A percentile compares a stretch with the other conserved stretches of the same genome.
Conservation (phyloP, 352 stramenopile genomes). For the Nothophytophthora sp. region DNA sequence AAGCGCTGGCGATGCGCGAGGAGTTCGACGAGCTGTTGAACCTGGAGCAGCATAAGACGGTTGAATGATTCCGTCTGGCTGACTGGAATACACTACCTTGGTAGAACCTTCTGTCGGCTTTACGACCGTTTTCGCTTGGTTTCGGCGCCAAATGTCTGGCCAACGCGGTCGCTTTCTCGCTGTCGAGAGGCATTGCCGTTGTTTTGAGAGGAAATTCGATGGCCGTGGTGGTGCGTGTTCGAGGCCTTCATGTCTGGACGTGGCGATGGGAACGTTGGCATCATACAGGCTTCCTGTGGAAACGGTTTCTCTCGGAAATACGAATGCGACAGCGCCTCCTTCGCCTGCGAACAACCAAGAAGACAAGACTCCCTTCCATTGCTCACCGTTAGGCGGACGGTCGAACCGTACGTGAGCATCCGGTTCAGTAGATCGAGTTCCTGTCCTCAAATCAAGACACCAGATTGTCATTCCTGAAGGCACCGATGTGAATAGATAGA, state of each 20-base stretch:
- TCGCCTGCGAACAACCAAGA: constrained; percentile 26
- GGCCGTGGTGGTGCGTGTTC: background rate
- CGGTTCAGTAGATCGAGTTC: constrained; percentile 50
- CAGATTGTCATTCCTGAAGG: background rate
- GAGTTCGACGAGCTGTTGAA: too few species aligned
- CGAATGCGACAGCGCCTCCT: constrained; percentile 46
- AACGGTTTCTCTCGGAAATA: constrained; percentile 73
- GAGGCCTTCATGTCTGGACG: constrained; percentile 41
- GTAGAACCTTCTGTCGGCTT: too few species aligned
- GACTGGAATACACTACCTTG: too few species aligned
- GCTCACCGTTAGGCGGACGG: constrained; percentile 49
- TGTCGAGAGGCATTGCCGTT: background rate
- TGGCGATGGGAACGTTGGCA: constrained; percentile 65
- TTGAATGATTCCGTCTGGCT: too few species aligned
- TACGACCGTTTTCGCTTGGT: background rate
- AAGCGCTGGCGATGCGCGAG: too few species aligned
- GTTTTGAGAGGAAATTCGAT: too few species aligned
- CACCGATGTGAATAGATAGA: background rate
- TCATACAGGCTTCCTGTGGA: constrained; percentile 58
- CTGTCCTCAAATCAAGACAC: constrained; percentile 19
- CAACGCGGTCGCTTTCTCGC: constrained; percentile 1
- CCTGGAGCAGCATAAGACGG: too few species aligned
- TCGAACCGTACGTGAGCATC: constrained; percentile 56
- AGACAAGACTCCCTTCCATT: too few species aligned
- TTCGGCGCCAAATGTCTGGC: background rate